Base-by-base conservation (phyloP, 495 filamentous ascomycete genomes). In the Penicillium dipodomyicola region DNA sequence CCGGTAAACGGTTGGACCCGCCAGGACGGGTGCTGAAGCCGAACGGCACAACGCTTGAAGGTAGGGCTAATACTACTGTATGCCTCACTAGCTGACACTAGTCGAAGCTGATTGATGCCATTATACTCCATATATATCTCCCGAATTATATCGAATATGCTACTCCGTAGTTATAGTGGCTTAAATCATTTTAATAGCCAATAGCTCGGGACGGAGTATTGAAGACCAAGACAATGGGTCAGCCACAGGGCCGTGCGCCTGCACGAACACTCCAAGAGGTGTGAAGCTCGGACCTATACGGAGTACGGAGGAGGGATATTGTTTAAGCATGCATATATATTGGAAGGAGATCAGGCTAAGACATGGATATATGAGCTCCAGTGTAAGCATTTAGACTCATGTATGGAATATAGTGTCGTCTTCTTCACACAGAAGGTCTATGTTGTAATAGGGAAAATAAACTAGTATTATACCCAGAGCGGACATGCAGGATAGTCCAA, bases 241-340 rank as follows among this genome's bases (percentile, higher is more conserved):
- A 52, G 49, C 49, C 33, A 40, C 49, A 40, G 49, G 49, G 17
- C 49, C 49, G 49, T 52, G 49, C 49, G 4, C 49, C 14, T 48
- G 9, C 20, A 52, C 8, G 45, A 39, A 40, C 35, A 19, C 17
- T 37, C 33, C 32, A 33, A 14, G 32, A 51, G 8, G n/a, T 30
- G 15, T 37, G 33, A 49, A 50, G 49, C 33, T 52, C 17, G 49
- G 45, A 32, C 45, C 45, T 30, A 17, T 17, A 42, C 22, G 25
- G 43, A 45, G 23, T 45, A 29, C 23, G 10, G 6, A 8, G 15
- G 20, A 48, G 46, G 29, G n/a, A 39, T n/a, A 39, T 15, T 39
- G 35, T 37, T n/a, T 15, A 37, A 37, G 33, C 33, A n/a, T 33
- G 11, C 9, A 33, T 30, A 30, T 29, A 33, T 37, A 45, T 45